A percentile compares a stretch with the other conserved stretches of the same genome.
Evolutionary conservation across 2,329 filamentous ascomycete genomes (phyloP).

Genomic region (Colletotrichum aenigma): DNA sequence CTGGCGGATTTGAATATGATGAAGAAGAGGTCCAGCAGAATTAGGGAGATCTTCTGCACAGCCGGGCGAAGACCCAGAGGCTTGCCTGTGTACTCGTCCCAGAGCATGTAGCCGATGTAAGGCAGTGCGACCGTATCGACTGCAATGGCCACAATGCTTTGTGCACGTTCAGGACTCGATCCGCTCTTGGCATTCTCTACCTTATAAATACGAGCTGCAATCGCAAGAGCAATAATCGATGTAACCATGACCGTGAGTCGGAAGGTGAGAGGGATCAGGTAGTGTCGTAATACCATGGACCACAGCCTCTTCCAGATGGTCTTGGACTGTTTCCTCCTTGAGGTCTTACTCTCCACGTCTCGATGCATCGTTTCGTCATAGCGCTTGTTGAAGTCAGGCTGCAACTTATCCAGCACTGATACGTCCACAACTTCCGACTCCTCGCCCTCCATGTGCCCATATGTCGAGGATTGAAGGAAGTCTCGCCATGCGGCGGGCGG

Average conservation of each 20-base stretch:
- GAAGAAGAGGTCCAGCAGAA: slow-evolving; percentile 92
- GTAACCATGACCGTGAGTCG: slow-evolving; percentile 83
- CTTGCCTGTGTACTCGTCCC: slow-evolving; percentile 94
- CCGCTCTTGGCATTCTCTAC: slow-evolving; percentile 52
- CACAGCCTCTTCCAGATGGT: slow-evolving; percentile 62
- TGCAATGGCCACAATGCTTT: slow-evolving; percentile 85
- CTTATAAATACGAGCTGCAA: slow-evolving; percentile 77
- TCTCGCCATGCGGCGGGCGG: slow-evolving; percentile 54
- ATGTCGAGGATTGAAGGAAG: slow-evolving; percentile 58
- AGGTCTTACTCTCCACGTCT: slow-evolving; percentile 26
- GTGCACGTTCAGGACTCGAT: slow-evolving; percentile 64
- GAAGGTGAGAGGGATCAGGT: slow-evolving; percentile 84
- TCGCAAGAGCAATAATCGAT: slow-evolving; percentile 78
- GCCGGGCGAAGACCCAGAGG: slow-evolving; percentile 86
- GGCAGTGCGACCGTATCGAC: slow-evolving; percentile 89
- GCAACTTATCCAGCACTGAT: slow-evolving; percentile 48
- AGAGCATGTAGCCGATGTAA: slow-evolving; percentile 93
- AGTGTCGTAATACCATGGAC: slow-evolving; percentile 75
- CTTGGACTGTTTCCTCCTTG: slow-evolving; percentile 29
- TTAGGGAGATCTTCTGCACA: slow-evolving; percentile 84
- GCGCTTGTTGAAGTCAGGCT: slow-evolving; percentile 50
- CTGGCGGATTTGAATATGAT: slow-evolving; percentile 98
- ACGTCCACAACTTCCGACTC: slow-evolving; percentile 52
- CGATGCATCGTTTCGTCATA: slow-evolving; percentile 35
- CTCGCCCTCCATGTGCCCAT: slow-evolving; percentile 52